Percentiles rank a stretch among this genome's conserved stretches.
Evolutionary conservation across 164 flowering plant genomes (phyloP).

Genomic region (Annona cherimola): DNA sequence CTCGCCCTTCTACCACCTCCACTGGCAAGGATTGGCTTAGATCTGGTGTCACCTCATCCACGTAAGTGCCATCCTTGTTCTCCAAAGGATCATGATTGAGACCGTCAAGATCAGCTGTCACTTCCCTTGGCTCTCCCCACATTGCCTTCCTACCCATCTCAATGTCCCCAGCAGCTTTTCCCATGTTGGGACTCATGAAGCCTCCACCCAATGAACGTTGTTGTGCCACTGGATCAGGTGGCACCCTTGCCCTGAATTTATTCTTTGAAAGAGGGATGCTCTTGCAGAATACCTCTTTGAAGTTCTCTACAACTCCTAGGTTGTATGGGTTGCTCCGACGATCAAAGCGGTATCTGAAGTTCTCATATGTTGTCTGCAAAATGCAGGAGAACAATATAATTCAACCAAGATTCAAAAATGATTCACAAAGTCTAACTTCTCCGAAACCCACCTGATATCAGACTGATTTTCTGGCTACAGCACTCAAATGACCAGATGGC

Average conservation of each 20-base stretch:
- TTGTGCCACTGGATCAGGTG: constrained; percentile 35
- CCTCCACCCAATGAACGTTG: constrained; percentile 37
- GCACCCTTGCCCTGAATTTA: constrained; percentile 53
- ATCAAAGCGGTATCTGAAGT: constrained; percentile 61
- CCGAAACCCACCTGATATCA: background rate
- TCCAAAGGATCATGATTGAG: constrained; percentile 34
- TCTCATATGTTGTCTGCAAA: constrained; percentile 66
- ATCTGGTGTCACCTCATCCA: constrained; percentile 41
- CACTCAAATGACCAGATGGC: background rate
- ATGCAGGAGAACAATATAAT: background rate
- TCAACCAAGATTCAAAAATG: background rate
- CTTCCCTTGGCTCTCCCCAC: constrained; percentile 32
- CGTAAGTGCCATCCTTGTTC: constrained; percentile 32
- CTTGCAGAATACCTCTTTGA: constrained; percentile 47
- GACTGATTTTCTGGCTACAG: background rate
- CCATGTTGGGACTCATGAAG: constrained; percentile 58
- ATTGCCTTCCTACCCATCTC: constrained; percentile 87
- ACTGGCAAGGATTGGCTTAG: constrained; percentile 36
- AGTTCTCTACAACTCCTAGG: constrained; percentile 44
- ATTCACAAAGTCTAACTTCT: background rate
- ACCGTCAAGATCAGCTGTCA: constrained; percentile 33
- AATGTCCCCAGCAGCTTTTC: constrained; percentile 47
- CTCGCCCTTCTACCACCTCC: constrained; percentile 49
- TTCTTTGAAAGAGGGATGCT: constrained; percentile 51
- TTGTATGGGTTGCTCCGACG: constrained; percentile 52